These are phyloP conservation scores for Fusarium liriodendri DNA, from an alignment of 2,329 filamentous ascomycete species.

Conservation along the genomic window DNA sequence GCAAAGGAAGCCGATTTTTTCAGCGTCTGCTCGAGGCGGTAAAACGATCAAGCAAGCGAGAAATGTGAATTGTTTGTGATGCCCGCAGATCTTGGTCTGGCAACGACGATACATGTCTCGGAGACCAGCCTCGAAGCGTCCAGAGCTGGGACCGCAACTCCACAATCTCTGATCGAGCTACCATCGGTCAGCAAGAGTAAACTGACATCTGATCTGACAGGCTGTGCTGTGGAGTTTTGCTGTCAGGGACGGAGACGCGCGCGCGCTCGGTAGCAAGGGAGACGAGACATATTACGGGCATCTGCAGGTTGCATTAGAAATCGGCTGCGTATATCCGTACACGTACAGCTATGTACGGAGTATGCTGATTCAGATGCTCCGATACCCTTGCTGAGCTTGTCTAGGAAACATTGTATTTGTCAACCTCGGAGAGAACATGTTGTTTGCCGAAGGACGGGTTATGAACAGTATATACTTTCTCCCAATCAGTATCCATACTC, in stretches of 20 bases:
- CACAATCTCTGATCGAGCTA: not conserved
- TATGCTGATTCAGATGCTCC: not conserved
- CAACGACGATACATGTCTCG: constrained; percentile 10
- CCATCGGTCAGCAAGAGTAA: not conserved
- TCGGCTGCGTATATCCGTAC: not conserved
- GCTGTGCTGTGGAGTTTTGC: not conserved
- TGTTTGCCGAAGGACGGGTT: not conserved
- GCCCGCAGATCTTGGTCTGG: constrained; percentile 21
- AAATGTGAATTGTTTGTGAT: constrained; percentile 30
- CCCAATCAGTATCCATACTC: not conserved
- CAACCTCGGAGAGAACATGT: not conserved
- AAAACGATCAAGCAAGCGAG: constrained; percentile 5
- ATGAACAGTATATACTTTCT: not conserved
- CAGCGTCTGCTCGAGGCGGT: not conserved
- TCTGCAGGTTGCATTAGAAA: not conserved
- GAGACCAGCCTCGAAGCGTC: constrained; percentile 14
- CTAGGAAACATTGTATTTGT: not conserved
- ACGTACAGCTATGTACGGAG: not conserved
- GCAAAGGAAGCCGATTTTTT: not conserved
- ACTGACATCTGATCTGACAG: not conserved
- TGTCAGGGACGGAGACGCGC: not conserved
- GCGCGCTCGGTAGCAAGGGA: not conserved
- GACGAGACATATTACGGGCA: not conserved
- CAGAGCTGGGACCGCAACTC: not conserved
- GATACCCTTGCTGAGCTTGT: not conserved